Evolutionary conservation across 495 filamentous ascomycete genomes (phyloP).

Genomic region (Tuber umbilicatum): DNA sequence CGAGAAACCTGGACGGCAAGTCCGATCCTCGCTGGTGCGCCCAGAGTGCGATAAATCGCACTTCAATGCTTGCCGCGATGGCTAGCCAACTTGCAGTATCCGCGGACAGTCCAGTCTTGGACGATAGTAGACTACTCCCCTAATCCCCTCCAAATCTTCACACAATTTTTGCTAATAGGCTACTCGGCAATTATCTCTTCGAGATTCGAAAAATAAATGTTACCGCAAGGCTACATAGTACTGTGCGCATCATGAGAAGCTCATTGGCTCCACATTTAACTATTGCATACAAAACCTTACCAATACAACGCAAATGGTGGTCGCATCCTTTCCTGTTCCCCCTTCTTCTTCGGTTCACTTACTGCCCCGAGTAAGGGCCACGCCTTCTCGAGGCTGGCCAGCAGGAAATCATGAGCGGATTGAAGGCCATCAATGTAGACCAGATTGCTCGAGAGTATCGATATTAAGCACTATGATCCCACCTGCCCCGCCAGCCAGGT

Average conservation of each 20-base stretch:
- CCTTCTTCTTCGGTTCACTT: background rate
- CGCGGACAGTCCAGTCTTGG: background rate
- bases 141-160: background rate
- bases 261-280: background rate
- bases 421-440: background rate
- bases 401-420: background rate
- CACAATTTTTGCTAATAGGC: background rate
- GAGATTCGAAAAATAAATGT: conserved; percentile 5
- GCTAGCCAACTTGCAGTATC: background rate
- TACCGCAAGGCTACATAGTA: background rate
- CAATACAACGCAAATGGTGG: background rate
- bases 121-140: background rate
- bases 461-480: conserved; percentile 22
- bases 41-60: background rate
- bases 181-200: background rate
- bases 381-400: background rate
- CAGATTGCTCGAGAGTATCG: background rate
- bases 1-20: background rate
- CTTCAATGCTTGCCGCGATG: background rate
- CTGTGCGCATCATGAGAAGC: background rate
- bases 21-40: background rate
- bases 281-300: background rate
- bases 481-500: conserved; percentile 41
- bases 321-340: background rate
- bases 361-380: background rate